Evolutionary conservation across 2,329 filamentous ascomycete genomes (phyloP).

Genomic region (Metarhizium robertsii): DNA sequence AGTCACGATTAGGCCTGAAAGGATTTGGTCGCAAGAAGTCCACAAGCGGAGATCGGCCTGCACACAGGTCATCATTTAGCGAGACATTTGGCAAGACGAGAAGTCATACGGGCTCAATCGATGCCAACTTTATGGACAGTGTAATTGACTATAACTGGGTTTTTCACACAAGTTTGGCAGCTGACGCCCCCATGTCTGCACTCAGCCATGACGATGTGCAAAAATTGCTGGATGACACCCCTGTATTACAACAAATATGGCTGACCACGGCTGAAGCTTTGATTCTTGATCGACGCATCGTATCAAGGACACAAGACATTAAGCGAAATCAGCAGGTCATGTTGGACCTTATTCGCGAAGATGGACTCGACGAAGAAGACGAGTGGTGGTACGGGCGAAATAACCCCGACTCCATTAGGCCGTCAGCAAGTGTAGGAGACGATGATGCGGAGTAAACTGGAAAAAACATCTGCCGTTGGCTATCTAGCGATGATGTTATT

Average conservation of each 20-base stretch:
- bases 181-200: constrained; percentile 53
- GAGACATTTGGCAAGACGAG: constrained; percentile 15
- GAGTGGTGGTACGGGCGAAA: constrained; percentile 52
- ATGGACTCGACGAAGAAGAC: constrained; percentile 49
- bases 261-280: constrained; percentile 52
- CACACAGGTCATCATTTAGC: constrained; percentile 13
- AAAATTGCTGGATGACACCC: constrained; percentile 44
- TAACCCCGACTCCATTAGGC: constrained; percentile 44
- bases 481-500: not conserved
- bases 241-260: constrained; percentile 52
- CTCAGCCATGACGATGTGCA: constrained; percentile 41
- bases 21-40: constrained; percentile 51
- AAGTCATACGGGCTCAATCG: constrained; percentile 21
- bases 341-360: constrained; percentile 54
- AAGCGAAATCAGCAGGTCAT: constrained; percentile 54
- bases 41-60: constrained; percentile 18
- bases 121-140: constrained; percentile 17
- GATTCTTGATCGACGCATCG: constrained; percentile 50
- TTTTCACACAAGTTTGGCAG: constrained; percentile 49
- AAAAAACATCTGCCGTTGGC: not conserved
- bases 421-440: constrained; percentile 39
- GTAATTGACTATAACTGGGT: constrained; percentile 31
- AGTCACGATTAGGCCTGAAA: constrained; percentile 42
- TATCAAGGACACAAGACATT: constrained; percentile 49
- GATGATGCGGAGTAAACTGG: constrained; percentile 35